Evolutionary conservation across 1,139 yeast species (phyloP).

Genomic region (Suhomyces atakaporum): DNA sequence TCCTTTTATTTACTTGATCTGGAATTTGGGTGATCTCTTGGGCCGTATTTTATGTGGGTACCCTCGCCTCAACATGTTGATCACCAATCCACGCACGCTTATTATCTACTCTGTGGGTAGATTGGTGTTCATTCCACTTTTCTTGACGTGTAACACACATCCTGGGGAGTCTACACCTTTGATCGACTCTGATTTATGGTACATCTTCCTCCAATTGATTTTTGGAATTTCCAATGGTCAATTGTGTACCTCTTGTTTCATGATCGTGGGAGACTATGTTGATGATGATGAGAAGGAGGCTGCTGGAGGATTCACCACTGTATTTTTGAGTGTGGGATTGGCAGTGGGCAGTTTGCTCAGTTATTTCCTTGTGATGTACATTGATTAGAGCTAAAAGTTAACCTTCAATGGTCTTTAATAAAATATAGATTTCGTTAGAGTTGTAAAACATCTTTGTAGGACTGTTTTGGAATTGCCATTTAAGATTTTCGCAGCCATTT

Average conservation of each 20-base stretch:
- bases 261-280: conserved; percentile 68
- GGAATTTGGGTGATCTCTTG: conserved; percentile 87
- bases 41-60: conserved; percentile 74
- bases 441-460: too few species aligned
- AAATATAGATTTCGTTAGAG: too few species aligned
- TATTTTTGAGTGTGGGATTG: conserved; percentile 72
- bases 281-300: conserved; percentile 67
- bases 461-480: too few species aligned
- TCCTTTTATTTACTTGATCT: conserved; percentile 75
- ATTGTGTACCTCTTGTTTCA: conserved; percentile 74
- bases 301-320: conserved; percentile 89
- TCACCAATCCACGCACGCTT: conserved; percentile 42
- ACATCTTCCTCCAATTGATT: conserved; percentile 65
- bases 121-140: conserved; percentile 59
- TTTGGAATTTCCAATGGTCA: conserved; percentile 93
- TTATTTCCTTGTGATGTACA: conserved; percentile 55
- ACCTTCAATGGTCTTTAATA: too few species aligned
- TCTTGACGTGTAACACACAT: conserved; percentile 67
- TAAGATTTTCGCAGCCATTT: too few species aligned
- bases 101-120: conserved; percentile 57
- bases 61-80: conserved; percentile 39
- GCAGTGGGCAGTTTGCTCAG: conserved; percentile 77
- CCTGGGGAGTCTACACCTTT: conserved; percentile 29
- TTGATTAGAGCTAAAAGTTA: conserved; percentile 17
- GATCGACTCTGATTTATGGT: conserved; percentile 63